phyloP scores from a whole-genome alignment of 2,329 filamentous ascomycete genomes.

The Neurospora crassa region DNA sequence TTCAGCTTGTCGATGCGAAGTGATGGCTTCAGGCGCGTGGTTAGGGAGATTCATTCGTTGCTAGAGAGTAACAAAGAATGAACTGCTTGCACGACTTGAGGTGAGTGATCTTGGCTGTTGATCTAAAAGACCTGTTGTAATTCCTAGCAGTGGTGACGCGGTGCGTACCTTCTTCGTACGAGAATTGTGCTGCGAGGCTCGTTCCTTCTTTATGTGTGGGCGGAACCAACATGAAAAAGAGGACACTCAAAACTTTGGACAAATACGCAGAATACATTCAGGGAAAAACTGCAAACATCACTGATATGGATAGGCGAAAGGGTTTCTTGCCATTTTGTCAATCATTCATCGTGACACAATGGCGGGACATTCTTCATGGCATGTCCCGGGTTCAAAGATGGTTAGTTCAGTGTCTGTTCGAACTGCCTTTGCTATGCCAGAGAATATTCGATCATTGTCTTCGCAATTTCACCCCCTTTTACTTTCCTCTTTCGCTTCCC shows the following conservation, averaged over 20 bases:
- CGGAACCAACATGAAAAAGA: background rate
- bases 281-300: background rate
- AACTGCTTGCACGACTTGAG: background rate
- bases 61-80: background rate
- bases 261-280: background rate
- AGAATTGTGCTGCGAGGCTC: background rate
- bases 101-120: background rate
- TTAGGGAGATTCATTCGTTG: background rate
- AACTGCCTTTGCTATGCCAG: background rate
- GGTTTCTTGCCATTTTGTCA: background rate
- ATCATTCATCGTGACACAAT: background rate
- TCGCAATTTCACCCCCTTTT: background rate
- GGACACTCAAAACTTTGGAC: background rate
- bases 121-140: background rate
- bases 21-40: background rate
- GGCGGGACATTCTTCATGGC: background rate
- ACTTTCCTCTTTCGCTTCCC: background rate
- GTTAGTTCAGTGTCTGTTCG: background rate
- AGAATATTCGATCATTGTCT: background rate
- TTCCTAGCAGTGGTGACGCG: background rate
- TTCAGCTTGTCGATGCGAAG: background rate
- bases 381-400: background rate
- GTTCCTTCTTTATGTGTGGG: background rate
- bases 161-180: background rate
- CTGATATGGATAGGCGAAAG: background rate